A percentile compares a stretch with the other conserved stretches of the same genome.
Evolutionary conservation across 2,329 filamentous ascomycete genomes (phyloP).

Genomic region (Cladosporium sp.): DNA sequence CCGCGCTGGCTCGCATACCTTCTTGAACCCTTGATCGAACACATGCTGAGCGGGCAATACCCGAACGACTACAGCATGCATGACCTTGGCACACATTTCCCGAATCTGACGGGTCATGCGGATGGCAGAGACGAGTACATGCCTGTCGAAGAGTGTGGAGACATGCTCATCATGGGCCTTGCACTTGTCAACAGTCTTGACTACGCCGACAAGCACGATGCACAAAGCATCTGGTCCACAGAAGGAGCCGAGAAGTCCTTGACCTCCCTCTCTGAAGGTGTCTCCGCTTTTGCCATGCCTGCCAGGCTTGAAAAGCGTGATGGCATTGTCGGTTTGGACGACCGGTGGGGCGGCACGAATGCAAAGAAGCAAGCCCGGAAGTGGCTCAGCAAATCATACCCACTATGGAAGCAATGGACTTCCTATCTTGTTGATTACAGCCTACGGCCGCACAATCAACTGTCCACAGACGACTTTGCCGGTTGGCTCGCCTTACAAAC

Average conservation of each 20-base stretch:
- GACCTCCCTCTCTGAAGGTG: slow-evolving; percentile 26
- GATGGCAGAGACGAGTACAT: slow-evolving; percentile 68
- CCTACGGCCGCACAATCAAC: slow-evolving; percentile 68
- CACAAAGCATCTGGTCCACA: slow-evolving; percentile 56
- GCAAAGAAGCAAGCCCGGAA: slow-evolving; percentile 54
- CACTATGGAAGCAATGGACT: slow-evolving; percentile 72
- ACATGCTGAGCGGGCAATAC: slow-evolving; percentile 77
- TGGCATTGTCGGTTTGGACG: slow-evolving; percentile 56
- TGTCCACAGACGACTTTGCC: slow-evolving; percentile 81
- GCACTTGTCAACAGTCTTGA: slow-evolving; percentile 70
- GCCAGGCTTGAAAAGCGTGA: slow-evolving; percentile 42
- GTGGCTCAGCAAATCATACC: slow-evolving; percentile 66
- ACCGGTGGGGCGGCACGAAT: slow-evolving; percentile 52
- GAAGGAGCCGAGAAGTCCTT: slow-evolving; percentile 30
- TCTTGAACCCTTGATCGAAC: slow-evolving; percentile 73
- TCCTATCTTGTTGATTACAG: slow-evolving; percentile 71
- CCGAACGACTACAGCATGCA: slow-evolving; percentile 79
- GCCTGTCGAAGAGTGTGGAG: slow-evolving; percentile 73
- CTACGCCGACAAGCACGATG: slow-evolving; percentile 53
- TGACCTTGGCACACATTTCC: slow-evolving; percentile 67
- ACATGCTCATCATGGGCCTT: slow-evolving; percentile 63
- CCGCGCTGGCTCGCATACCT: slow-evolving; percentile 75
- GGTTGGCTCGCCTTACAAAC: slow-evolving; percentile 74
- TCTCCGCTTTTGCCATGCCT: slow-evolving; percentile 45
- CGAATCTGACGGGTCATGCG: slow-evolving; percentile 70